phyloP scores from a whole-genome alignment of 371 early-diverging fungal species.

The Mucor velutinosus region DNA sequence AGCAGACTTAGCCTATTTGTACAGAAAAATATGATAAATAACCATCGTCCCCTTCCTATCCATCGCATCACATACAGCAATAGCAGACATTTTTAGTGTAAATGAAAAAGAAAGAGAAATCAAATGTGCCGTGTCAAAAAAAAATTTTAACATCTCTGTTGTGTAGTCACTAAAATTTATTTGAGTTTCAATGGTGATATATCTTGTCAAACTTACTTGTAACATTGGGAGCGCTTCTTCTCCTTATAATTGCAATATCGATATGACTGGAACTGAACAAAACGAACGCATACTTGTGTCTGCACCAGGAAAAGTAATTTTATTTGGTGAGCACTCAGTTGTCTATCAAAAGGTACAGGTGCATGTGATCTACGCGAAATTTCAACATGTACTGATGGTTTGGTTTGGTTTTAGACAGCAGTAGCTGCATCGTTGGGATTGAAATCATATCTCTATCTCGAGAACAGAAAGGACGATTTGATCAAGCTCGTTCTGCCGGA shows the following conservation, averaged over 20 bases:
- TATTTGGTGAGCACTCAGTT: slow-evolving; percentile 98
- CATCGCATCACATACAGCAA: slow-evolving; percentile 21
- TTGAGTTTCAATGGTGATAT: neutral
- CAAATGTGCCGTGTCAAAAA: slow-evolving; percentile 3
- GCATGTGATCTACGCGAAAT: neutral
- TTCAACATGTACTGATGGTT: neutral
- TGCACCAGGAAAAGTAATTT: slow-evolving; percentile 95
- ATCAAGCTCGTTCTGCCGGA: slow-evolving; percentile 58
- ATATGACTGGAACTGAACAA: slow-evolving; percentile 14
- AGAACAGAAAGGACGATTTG: slow-evolving; percentile 40
- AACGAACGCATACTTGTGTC: slow-evolving; percentile 51
- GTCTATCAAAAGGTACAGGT: slow-evolving; percentile 88
- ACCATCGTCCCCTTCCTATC: neutral
- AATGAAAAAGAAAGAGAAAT: slow-evolving; percentile 30
- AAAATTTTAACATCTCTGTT: slow-evolving; percentile 4
- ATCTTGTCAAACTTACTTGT: neutral
- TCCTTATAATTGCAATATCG: neutral
- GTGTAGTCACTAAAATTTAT: neutral
- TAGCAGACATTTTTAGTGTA: slow-evolving; percentile 36
- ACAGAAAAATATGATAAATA: neutral
- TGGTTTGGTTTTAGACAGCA: slow-evolving; percentile 43
- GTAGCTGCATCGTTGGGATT: slow-evolving; percentile 77
- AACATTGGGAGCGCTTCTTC: neutral
- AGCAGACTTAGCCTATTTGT: slow-evolving; percentile 46
- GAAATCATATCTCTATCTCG: slow-evolving; percentile 61